Evolutionary conservation across 176 grass and related monocot genomes (phyloP).

Genomic region (Rhynchospora tenuis): DNA sequence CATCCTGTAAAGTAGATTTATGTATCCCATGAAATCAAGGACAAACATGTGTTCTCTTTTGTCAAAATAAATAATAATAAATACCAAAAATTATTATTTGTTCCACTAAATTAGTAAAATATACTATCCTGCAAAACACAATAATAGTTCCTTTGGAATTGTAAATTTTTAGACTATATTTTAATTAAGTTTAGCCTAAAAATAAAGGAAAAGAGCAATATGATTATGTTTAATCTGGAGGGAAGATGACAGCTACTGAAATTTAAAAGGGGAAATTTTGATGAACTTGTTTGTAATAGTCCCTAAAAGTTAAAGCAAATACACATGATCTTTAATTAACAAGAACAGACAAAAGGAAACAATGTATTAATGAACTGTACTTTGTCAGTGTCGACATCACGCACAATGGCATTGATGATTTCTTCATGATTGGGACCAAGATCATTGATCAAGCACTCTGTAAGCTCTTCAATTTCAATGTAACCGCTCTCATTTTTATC

Average conservation of each 20-base stretch:
- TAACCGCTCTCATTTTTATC: conserved; percentile 61
- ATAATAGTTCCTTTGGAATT: background rate
- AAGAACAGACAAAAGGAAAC: background rate
- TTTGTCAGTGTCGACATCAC: conserved; percentile 73
- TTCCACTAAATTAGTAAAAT: background rate
- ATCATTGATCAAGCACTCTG: conserved; percentile 51
- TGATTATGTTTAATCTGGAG: background rate
- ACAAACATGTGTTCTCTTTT: background rate
- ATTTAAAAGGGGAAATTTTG: background rate
- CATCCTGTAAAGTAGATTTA: conserved; percentile 37
- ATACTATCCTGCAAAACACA: background rate
- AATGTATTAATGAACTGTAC: conserved; percentile 13
- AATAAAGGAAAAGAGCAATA: background rate
- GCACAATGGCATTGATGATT: conserved; percentile 59
- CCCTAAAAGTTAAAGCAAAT: background rate
- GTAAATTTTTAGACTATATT: background rate
- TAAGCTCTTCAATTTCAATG: conserved; percentile 89
- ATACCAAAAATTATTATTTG: background rate
- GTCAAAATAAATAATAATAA: background rate
- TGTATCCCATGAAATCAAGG: background rate
- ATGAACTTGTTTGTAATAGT: background rate
- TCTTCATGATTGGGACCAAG: conserved; percentile 54
- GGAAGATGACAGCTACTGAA: background rate
- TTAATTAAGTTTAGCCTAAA: background rate
- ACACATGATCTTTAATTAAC: background rate